phyloP scores from a whole-genome alignment of 805 yeast genomes.

The Saccharomyces kudriavzevii region DNA sequence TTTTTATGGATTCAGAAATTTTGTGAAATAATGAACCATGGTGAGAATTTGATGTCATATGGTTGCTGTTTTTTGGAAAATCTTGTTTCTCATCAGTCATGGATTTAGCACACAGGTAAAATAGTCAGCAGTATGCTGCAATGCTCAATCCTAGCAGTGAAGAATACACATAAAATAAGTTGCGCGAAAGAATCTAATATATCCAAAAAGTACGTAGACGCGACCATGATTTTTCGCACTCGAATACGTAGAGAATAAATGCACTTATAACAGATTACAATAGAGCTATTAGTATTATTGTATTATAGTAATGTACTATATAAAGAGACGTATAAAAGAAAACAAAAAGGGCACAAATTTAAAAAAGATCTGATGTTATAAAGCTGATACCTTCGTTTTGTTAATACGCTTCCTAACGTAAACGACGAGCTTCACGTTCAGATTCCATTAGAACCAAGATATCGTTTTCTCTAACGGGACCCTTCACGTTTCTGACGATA shows the following conservation, averaged over 20 bases:
- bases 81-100: background rate
- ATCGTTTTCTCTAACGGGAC: slow-evolving; percentile 97
- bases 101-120: background rate
- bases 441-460: slow-evolving; percentile 99
- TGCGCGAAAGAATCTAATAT: background rate
- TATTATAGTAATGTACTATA: background rate
- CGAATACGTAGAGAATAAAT: background rate
- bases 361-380: background rate
- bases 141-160: no score
- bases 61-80: background rate
- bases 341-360: background rate
- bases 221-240: background rate
- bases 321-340: background rate
- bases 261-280: background rate
- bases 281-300: background rate
- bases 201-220: background rate
- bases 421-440: slow-evolving; percentile 98
- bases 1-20: background rate
- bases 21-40: background rate
- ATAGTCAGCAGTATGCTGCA: background rate
- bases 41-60: background rate
- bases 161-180: background rate
- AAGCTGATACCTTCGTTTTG: background rate
- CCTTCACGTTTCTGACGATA: slow-evolving; percentile 95
- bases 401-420: slow-evolving; percentile 44